Evolutionary conservation across 768 basidiomycete genomes (phyloP), one percentile per base, ranked within the genome.

Genomic region (Piloderma croceum): DNA sequence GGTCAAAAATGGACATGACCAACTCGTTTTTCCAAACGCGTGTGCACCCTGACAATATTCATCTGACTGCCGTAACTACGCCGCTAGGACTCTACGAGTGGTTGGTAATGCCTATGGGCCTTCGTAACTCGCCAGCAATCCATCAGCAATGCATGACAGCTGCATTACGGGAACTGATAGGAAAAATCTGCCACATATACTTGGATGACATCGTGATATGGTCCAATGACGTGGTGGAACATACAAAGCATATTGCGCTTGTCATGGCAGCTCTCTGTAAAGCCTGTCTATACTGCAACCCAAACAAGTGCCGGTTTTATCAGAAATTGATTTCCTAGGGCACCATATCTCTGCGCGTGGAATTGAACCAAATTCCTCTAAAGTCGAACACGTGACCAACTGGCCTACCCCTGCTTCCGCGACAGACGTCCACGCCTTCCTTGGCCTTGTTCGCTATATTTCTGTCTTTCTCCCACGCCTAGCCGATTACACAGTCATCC

Each of bases 21-120:
- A n/a, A n/a, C n/a, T n/a, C n/a, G n/a, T n/a, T 58, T 31, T 58
- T 57, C 34, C 58, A 60, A 34, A 56, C 52, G 6, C 34, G 45
- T 1, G 47, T 61, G 1, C 42, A 47, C 17, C 39, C 35, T 2
- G 50, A 56, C 11, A 43, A 57, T 27, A 42, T 59, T 12, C n/a
- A n/a, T n/a, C n/a, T n/a, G n/a, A n/a, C n/a, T n/a, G n/a, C n/a
- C n/a, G n/a, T n/a, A n/a, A n/a, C 11, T 39, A 5, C 0, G 63
- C 66, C 56, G 2, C 59, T 62, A 31, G 63, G 63, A 7, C 49
- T 47, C 9, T 64, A 54, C 43, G 59, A 66, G 20, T 35, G 18
- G 44, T 38, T 34, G 0, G 48, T 46, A 0, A n/a, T n/a, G n/a
- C n/a, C n/a, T n/a, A n/a, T n/a, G n/a, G n/a, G n/a, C n/a, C n/a